phyloP scores from a whole-genome alignment of 768 basidiomycete species.

The Cystoderma amianthinum region DNA sequence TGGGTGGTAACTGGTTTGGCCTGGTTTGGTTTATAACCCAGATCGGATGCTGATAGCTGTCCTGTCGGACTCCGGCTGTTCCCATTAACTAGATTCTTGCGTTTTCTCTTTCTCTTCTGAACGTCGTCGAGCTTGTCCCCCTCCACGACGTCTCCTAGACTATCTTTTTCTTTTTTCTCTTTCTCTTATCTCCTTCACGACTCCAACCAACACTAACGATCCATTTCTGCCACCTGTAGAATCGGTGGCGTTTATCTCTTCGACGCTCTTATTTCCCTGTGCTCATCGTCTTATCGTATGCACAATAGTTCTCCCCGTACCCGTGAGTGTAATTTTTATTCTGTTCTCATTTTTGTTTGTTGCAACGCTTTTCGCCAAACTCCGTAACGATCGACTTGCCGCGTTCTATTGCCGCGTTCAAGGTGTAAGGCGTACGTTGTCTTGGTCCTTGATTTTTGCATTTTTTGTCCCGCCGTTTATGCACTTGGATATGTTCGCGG shows the following conservation, averaged over 20 bases:
- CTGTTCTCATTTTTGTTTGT: slow-evolving; percentile 2
- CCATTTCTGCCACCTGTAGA: slow-evolving; percentile 18
- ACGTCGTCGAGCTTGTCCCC: slow-evolving; percentile 34
- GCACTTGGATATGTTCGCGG: slow-evolving; percentile 17
- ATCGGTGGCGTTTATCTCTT: slow-evolving; percentile 13
- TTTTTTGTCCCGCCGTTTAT: slow-evolving; percentile 8
- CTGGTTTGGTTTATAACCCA: background rate
- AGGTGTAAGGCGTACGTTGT: slow-evolving; percentile 5
- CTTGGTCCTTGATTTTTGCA: slow-evolving; percentile 3
- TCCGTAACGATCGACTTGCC: slow-evolving; percentile 6
- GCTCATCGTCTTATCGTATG: slow-evolving; percentile 31
- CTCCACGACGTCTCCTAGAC: slow-evolving; percentile 17
- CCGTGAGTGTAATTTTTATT: slow-evolving; percentile 27
- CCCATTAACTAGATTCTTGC: slow-evolving; percentile 10
- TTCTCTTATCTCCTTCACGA: slow-evolving; percentile 31
- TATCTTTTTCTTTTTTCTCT: slow-evolving; percentile 11
- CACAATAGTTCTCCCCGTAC: slow-evolving; percentile 21
- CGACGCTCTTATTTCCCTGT: slow-evolving; percentile 5
- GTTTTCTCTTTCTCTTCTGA: slow-evolving; percentile 19
- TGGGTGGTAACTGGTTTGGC: background rate
- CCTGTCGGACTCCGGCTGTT: background rate
- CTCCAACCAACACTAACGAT: slow-evolving; percentile 39
- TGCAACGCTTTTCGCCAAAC: slow-evolving; percentile 3
- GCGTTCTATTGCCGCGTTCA: background rate
- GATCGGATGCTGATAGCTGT: background rate